Conservation (phyloP, 352 stramenopile species). For the Lagenidium giganteum region DNA sequence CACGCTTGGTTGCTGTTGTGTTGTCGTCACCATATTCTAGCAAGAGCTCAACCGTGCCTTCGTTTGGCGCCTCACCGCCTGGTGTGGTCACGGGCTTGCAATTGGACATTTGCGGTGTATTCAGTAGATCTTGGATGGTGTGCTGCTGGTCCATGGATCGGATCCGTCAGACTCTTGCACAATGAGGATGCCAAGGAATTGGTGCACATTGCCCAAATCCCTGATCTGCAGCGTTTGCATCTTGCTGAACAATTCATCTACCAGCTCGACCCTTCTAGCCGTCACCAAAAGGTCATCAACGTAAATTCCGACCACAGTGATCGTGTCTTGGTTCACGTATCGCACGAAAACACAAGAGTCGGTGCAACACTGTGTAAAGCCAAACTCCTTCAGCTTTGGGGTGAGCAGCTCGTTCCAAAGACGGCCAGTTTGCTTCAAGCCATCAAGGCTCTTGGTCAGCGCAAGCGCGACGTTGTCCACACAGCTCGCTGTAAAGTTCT, state of each 20-base stretch:
- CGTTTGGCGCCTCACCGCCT: slow-evolving; percentile 1
- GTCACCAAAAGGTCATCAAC: slow-evolving; percentile 24
- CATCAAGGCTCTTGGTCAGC: slow-evolving; percentile 17
- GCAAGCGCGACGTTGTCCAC: background rate
- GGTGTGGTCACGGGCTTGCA: slow-evolving; percentile 4
- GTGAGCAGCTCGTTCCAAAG: slow-evolving; percentile 17
- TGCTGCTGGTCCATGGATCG: slow-evolving; percentile 12
- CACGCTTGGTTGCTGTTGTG: slow-evolving; percentile 7
- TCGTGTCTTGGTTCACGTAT: too few species aligned
- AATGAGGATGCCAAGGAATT: slow-evolving; percentile 16
- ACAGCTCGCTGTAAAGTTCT: slow-evolving; percentile 4
- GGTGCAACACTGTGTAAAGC: slow-evolving; percentile 8
- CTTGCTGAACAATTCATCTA: slow-evolving; percentile 13
- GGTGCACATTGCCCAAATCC: slow-evolving; percentile 5
- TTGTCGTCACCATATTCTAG: too few species aligned
- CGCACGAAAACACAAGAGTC: slow-evolving; percentile 16
- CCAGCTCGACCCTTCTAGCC: too few species aligned
- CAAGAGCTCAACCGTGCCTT: background rate
- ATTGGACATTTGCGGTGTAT: slow-evolving; percentile 1
- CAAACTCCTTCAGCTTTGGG: slow-evolving; percentile 2
- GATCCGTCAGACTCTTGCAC: slow-evolving; percentile 3
- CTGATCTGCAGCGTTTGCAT: slow-evolving; percentile 11
- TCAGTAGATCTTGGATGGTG: slow-evolving; percentile 11
- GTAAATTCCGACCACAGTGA: slow-evolving; percentile 12
- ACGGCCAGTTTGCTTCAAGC: slow-evolving; percentile 15